Evolutionary conservation across 2,329 filamentous ascomycete genomes (phyloP).

Genomic region (Penicillium janthinellum): DNA sequence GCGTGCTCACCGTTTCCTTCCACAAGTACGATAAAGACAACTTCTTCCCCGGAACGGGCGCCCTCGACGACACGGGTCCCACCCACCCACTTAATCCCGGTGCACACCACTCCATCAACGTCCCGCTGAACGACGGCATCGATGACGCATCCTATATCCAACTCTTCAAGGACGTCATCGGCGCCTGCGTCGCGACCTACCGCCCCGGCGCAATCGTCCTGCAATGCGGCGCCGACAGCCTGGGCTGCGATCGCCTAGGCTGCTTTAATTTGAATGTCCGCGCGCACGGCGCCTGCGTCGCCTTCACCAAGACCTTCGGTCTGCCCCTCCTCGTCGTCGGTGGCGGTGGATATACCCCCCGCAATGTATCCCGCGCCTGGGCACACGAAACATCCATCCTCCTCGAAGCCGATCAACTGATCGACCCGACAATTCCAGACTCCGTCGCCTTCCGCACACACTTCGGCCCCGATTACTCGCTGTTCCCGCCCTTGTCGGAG

Average conservation of each 20-base stretch:
- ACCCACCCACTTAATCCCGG: conserved; percentile 81
- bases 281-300: conserved; percentile 88
- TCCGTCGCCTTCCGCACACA: conserved; percentile 85
- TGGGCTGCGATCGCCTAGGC: conserved; percentile 89
- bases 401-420: conserved; percentile 70
- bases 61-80: conserved; percentile 80
- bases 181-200: conserved; percentile 77
- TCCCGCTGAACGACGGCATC: conserved; percentile 87
- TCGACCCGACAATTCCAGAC: conserved; percentile 72
- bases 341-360: conserved; percentile 92
- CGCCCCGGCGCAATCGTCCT: conserved; percentile 88
- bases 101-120: conserved; percentile 86
- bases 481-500: conserved; percentile 86
- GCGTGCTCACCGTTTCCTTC: conserved; percentile 90
- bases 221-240: conserved; percentile 92
- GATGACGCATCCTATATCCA: conserved; percentile 84
- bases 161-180: conserved; percentile 81
- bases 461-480: conserved; percentile 81
- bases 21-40: conserved; percentile 87
- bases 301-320: conserved; percentile 78
- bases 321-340: conserved; percentile 88
- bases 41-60: conserved; percentile 93
- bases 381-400: conserved; percentile 94
- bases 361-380: conserved; percentile 96
- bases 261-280: conserved; percentile 97